Evolutionary conservation across 345 rosid species (phyloP).

Genomic region (Acer campestre): DNA sequence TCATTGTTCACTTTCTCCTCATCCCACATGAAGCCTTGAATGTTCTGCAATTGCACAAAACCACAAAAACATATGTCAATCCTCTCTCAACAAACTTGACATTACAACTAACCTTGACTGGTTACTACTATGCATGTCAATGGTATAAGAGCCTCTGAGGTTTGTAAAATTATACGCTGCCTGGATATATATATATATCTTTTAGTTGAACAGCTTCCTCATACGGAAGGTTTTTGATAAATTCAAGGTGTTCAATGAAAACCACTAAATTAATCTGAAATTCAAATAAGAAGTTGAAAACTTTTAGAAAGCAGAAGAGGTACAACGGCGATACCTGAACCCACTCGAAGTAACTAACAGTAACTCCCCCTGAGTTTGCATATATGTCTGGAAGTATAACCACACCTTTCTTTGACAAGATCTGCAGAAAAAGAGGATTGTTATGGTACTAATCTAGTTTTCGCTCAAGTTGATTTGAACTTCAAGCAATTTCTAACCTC

Average conservation of each 20-base stretch:
- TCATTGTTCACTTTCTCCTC: constrained; percentile 87
- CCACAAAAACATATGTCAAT: background rate
- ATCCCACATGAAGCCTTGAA: constrained; percentile 98
- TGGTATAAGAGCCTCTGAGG: background rate
- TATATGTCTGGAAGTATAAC: constrained; percentile 91
- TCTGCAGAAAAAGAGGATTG: constrained; percentile 39
- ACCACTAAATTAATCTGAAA: background rate
- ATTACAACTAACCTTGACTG: background rate
- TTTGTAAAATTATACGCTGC: background rate
- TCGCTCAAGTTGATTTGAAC: background rate
- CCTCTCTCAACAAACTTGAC: background rate
- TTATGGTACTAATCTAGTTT: background rate
- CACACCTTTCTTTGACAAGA: constrained; percentile 81
- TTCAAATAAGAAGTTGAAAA: background rate
- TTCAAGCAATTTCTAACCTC: constrained; percentile 50
- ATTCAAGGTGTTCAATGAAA: background rate
- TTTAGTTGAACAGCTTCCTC: background rate
- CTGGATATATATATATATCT: background rate
- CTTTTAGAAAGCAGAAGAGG: background rate
- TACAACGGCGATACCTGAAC: constrained; percentile 64
- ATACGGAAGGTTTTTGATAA: background rate
- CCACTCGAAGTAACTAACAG: constrained; percentile 99
- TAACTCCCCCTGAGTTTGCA: constrained; percentile 97
- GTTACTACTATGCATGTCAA: background rate
- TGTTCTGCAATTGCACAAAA: constrained; percentile 56